Base-by-base conservation (phyloP, 1,139 yeast genomes). In the Citeromyces siamensis region DNA sequence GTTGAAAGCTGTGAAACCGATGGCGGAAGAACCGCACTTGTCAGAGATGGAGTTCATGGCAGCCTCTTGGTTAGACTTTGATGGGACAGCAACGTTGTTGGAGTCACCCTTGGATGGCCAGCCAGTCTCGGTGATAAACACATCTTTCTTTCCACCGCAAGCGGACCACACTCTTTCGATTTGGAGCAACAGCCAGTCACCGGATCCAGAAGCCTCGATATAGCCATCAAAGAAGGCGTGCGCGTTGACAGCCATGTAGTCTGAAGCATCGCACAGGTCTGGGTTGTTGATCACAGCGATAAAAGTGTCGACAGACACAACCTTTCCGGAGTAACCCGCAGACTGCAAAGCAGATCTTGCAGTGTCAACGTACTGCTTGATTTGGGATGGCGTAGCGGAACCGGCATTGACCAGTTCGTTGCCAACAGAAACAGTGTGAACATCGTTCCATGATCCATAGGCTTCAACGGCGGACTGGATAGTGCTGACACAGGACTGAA, bases 181-280 rank as follows among this genome's bases (percentile, higher is more conserved):
- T 62, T 79, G 86, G 45, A 63, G 54, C 51, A 71, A 51, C 50
- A 80, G 65, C 85, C 86, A 81, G 17, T 68, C 58, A 53, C 93
- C 94, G 27, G 90, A 72, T 48, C 74, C 64, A 6, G 60, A 60
- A 45, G 90, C 85, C 41, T 58, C 62, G 39, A 79, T 75, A 50
- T 69, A 60, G 52, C 82, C 79, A 58, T 79, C 86, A 64, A 82
- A 81, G 71, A 66, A 81, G 48, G 90, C 81, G 58, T 81, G 94
- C 40, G 82, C 80, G 58, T 80, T 81, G 47, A 79, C 81, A 21
- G 90, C 90, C 59, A 81, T 65, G 66, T 79, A 81, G 59, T 81
- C 93, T 23, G 86, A 78, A 51, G 62, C 58, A 36, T 66, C 59
- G 65, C 94, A 82, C 56, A 81, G 68, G 29, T 61, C 78, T 43